A percentile compares a stretch with the other conserved stretches of the same genome.
Conservation (phyloP, 192 early-diverging fungal genomes). For the Backusella liffmaniae region DNA sequence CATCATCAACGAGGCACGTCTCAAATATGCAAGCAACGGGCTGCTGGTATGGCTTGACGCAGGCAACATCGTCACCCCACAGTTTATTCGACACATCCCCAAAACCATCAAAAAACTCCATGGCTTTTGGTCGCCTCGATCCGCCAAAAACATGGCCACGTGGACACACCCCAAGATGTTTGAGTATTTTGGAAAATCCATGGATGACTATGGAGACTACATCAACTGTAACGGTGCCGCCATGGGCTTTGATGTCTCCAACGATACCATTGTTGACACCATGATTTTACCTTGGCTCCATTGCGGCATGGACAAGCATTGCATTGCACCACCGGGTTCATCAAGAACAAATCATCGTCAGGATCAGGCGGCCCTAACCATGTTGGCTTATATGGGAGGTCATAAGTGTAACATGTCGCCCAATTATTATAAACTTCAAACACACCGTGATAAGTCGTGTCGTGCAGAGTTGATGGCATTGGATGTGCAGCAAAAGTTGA, state of each 20-base stretch:
- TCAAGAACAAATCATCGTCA: conserved; percentile 50
- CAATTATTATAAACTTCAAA: conserved; percentile 12
- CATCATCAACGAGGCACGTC: conserved; percentile 48
- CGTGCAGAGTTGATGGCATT: conserved; percentile 17
- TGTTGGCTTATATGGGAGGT: conserved; percentile 40
- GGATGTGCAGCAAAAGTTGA: conserved; percentile 12
- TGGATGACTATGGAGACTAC: conserved; percentile 30
- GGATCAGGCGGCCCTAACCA: conserved; percentile 53
- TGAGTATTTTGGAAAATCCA: conserved; percentile 34
- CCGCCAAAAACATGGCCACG: conserved; percentile 30
- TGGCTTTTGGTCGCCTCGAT: conserved; percentile 53
- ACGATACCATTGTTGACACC: conserved; percentile 31
- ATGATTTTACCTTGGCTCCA: conserved; percentile 45
- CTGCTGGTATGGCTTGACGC: conserved; percentile 52
- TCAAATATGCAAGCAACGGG: conserved; percentile 37
- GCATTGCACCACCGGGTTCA: conserved; percentile 53
- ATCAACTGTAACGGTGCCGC: conserved; percentile 52
- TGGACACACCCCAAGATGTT: conserved; percentile 52
- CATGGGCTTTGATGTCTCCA: conserved; percentile 41
- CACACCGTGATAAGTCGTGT: conserved; percentile 24
- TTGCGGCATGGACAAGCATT: conserved; percentile 41
- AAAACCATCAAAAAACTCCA: conserved; percentile 32
- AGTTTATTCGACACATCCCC: conserved; percentile 47
- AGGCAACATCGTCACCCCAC: conserved; percentile 41
- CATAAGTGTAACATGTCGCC: conserved; percentile 31